These are phyloP conservation scores for Boechera stricta DNA, from an alignment of 345 rosid genomes.

Conservation along the genomic window DNA sequence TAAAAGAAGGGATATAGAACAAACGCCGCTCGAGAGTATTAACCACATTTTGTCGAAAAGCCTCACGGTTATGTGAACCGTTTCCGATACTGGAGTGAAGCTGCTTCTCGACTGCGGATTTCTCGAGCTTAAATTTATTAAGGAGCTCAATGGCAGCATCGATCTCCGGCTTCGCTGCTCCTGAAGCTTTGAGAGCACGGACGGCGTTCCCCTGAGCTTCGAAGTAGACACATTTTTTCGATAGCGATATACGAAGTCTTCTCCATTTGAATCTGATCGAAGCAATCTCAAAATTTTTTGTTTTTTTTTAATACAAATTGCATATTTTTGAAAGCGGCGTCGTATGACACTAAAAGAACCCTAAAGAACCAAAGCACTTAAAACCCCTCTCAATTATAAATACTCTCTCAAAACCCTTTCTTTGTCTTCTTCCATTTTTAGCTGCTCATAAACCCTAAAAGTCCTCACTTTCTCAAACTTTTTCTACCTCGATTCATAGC, in stretches of 20 bases:
- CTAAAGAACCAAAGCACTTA: constrained; percentile 13
- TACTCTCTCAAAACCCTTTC: neutral
- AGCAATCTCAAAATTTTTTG: no score
- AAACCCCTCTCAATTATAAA: constrained; percentile 30
- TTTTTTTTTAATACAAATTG: no score
- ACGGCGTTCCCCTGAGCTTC: constrained; percentile 76
- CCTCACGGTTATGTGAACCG: constrained; percentile 62
- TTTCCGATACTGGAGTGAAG: constrained; percentile 63
- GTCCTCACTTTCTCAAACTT: neutral
- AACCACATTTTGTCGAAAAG: constrained; percentile 71
- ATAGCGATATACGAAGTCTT: constrained; percentile 59
- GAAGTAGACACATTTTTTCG: constrained; percentile 63
- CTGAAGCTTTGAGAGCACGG: constrained; percentile 70
- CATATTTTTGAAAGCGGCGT: neutral
- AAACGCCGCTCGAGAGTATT: constrained; percentile 85
- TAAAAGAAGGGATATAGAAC: constrained; percentile 82
- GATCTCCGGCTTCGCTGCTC: constrained; percentile 58
- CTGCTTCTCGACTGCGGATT: constrained; percentile 71
- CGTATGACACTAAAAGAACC: constrained; percentile 10
- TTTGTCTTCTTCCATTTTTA: neutral
- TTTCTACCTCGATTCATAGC: constrained; percentile 2
- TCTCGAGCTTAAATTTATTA: constrained; percentile 64
- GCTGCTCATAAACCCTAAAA: constrained; percentile 35
- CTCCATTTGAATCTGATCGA: neutral
- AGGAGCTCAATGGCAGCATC: constrained; percentile 72